Evolutionary conservation across 768 basidiomycete genomes (phyloP).

Genomic region (Lactarius hatsudake): DNA sequence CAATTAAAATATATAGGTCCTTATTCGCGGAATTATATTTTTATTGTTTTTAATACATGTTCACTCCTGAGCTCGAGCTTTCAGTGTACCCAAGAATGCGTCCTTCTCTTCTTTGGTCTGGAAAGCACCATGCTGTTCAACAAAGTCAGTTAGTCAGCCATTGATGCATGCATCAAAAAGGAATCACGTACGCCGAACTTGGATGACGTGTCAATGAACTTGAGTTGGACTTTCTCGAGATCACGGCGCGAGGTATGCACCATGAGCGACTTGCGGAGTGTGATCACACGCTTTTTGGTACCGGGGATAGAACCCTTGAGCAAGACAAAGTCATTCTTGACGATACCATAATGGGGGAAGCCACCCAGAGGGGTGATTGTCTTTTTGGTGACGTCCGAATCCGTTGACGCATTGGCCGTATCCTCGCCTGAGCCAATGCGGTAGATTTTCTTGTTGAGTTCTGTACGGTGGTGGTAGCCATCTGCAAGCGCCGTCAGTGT

Average conservation of each 20-base stretch:
- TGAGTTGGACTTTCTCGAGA: slow-evolving; percentile 96
- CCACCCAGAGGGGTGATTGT: slow-evolving; percentile 96
- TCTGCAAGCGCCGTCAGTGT: slow-evolving; percentile 43
- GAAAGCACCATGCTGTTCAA: slow-evolving; percentile 84
- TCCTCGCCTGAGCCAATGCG: slow-evolving; percentile 82
- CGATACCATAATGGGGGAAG: slow-evolving; percentile 98
- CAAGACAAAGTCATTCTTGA: slow-evolving; percentile 98
- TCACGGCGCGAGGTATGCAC: slow-evolving; percentile 93
- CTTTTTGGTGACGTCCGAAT: slow-evolving; percentile 93
- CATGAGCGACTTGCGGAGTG: slow-evolving; percentile 96
- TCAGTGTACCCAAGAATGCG: slow-evolving; percentile 91
- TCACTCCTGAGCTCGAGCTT: slow-evolving; percentile 73
- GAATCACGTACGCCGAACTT: slow-evolving; percentile 81
- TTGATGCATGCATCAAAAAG: not conserved
- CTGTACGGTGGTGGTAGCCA: slow-evolving; percentile 95
- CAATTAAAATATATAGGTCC: not conserved
- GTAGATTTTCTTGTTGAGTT: slow-evolving; percentile 99
- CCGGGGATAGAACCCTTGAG: slow-evolving; percentile 95
- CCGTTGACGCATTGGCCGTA: slow-evolving; percentile 85
- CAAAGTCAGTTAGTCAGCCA: slow-evolving; percentile 11
- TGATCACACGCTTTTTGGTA: slow-evolving; percentile 97
- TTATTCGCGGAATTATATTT: not conserved
- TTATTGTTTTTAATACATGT: slow-evolving; percentile 10
- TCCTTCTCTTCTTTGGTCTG: slow-evolving; percentile 96
- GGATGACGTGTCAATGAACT: slow-evolving; percentile 98